Evolutionary conservation across 805 yeast genomes (phyloP).

Genomic region (Debaryomyces hansenii): DNA sequence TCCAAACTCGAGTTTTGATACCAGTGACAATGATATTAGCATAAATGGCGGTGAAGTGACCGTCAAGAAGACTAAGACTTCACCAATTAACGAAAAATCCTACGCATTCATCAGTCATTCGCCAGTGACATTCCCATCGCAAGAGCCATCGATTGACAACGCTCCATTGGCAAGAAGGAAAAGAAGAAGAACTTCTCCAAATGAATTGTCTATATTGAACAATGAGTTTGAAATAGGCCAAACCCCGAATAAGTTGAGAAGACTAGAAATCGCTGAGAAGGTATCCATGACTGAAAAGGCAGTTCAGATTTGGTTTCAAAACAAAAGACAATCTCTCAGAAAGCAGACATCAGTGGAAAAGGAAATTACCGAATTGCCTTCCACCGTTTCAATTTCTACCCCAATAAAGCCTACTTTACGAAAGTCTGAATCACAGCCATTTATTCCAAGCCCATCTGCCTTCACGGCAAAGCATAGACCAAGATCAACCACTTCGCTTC

Average conservation of each 20-base stretch:
- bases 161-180: constrained; percentile 92
- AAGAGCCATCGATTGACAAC: constrained; percentile 83
- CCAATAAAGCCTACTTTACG: constrained; percentile 20
- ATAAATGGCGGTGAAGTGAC: not conserved
- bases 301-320: constrained; percentile 98
- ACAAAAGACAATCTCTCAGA: constrained; percentile 81
- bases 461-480: constrained; percentile 17
- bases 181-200: constrained; percentile 91
- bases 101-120: constrained; percentile 94
- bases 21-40: constrained; percentile 4
- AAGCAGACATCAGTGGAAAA: constrained; percentile 41
- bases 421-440: constrained; percentile 20
- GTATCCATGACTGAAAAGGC: constrained; percentile 97
- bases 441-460: constrained; percentile 16
- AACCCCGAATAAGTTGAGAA: constrained; percentile 77
- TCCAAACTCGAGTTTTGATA: constrained; percentile 5
- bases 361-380: constrained; percentile 45
- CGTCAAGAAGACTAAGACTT: not conserved
- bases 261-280: constrained; percentile 73
- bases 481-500: constrained; percentile 6
- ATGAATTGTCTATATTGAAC: constrained; percentile 79
- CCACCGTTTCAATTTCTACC: constrained; percentile 35
- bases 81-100: constrained; percentile 18
- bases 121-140: constrained; percentile 80
- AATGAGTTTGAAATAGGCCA: constrained; percentile 72